phyloP scores from a whole-genome alignment of 2,329 filamentous ascomycete species.

The Cordyceps cateniannulata region DNA sequence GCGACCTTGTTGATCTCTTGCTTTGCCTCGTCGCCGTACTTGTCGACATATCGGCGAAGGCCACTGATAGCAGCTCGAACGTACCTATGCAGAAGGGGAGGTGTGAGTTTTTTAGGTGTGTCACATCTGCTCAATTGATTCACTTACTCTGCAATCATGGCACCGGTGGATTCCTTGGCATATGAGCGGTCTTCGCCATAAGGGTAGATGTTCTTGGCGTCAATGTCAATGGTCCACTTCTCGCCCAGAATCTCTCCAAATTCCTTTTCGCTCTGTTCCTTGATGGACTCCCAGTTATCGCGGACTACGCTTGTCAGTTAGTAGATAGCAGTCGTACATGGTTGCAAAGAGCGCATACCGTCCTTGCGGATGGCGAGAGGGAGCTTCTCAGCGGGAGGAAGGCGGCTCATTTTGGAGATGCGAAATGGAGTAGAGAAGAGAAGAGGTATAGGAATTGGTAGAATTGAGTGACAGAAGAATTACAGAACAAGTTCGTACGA shows the following conservation, averaged over 20 bases:
- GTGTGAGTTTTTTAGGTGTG: background rate
- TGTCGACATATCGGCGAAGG: conserved; percentile 32
- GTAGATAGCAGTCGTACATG: no score
- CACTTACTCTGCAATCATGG: conserved; percentile 36
- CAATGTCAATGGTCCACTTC: conserved; percentile 43
- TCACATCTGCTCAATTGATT: background rate
- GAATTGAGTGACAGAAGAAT: background rate
- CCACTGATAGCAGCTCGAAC: conserved; percentile 33
- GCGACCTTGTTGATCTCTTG: conserved; percentile 43
- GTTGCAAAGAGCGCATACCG: conserved; percentile 26
- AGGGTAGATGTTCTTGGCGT: conserved; percentile 40
- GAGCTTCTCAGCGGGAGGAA: conserved; percentile 43
- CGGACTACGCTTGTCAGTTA: conserved; percentile 32
- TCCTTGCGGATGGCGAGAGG: conserved; percentile 47
- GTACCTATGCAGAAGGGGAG: conserved; percentile 30
- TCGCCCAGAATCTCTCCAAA: conserved; percentile 39
- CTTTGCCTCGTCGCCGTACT: conserved; percentile 31
- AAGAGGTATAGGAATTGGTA: background rate
- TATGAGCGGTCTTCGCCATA: conserved; percentile 37
- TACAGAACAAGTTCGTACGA: background rate
- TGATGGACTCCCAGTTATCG: conserved; percentile 45
- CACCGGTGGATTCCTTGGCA: conserved; percentile 35
- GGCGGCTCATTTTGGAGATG: conserved; percentile 17
- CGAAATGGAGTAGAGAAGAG: background rate
- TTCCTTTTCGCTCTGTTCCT: conserved; percentile 34